Percentiles rank a stretch among this genome's conserved stretches.
Conservation (phyloP, 495 filamentous ascomycete genomes). For the Glonium stellatum region DNA sequence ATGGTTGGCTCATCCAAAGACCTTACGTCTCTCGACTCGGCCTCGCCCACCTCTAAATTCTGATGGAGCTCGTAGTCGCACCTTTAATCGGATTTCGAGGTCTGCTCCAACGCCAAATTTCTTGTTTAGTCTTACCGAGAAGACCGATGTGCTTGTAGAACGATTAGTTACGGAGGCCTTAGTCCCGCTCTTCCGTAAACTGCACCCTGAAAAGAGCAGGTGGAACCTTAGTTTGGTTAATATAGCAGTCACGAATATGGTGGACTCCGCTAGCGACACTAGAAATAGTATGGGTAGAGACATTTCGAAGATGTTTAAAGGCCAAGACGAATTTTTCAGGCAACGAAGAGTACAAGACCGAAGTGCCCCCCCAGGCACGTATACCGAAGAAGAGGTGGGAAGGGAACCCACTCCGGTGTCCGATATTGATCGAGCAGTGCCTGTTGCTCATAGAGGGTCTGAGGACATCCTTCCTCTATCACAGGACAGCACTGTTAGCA, state of each 20-base stretch:
- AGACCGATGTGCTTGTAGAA: conserved; percentile 52
- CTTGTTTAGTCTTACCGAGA: conserved; percentile 56
- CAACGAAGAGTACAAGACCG: conserved; percentile 54
- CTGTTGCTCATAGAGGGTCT: conserved; percentile 5
- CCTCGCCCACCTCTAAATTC: conserved; percentile 50
- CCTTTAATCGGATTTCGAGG: conserved; percentile 60
- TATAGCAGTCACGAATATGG: conserved; percentile 80
- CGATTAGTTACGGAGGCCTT: conserved; percentile 61
- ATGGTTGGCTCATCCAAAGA: conserved; percentile 64
- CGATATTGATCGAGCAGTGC: not conserved
- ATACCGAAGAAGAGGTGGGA: conserved; percentile 8
- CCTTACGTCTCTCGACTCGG: conserved; percentile 70
- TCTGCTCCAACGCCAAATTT: conserved; percentile 60
- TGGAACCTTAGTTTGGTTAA: conserved; percentile 83
- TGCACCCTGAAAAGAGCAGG: conserved; percentile 60
- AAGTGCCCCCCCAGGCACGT: conserved; percentile 29
- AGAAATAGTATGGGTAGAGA: conserved; percentile 36
- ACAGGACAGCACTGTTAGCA: conserved; percentile 29
- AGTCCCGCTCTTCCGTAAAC: conserved; percentile 61
- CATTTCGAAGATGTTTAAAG: conserved; percentile 39
- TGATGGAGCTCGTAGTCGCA: conserved; percentile 47
- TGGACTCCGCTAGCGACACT: conserved; percentile 45
- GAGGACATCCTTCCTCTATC: conserved; percentile 19
- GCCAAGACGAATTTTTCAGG: conserved; percentile 56
- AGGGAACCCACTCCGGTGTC: not conserved